Evolutionary conservation across 2,329 filamentous ascomycete genomes (phyloP), one percentile per base, ranked within the genome.

Genomic region (Colletotrichum incanum): DNA sequence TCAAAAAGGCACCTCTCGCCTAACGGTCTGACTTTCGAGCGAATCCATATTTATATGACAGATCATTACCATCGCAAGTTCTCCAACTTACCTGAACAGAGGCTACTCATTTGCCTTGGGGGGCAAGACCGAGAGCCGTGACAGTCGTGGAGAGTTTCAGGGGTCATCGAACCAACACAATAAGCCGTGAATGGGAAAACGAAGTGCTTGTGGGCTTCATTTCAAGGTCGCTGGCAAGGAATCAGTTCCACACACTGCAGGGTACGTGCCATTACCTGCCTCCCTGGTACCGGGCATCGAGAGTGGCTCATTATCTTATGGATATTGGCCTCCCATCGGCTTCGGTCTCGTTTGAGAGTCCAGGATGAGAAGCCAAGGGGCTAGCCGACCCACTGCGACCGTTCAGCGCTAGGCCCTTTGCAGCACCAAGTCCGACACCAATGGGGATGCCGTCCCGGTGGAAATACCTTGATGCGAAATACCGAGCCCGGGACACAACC

Each of bases 341-440:
- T 14, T 12, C 54, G 23, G 23, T 12, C 55, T 2, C 12, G 26
- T 11, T 12, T 14, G 26, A 23, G 39, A 12, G 5, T 14, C 26
- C 26, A 28, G 5, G 18, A 18, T 8, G 9, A 16, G 39, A 28
- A 31, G 23, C 37, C 5, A 39, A n/a, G 28, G 45, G 45, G 18
- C 34, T 45, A 18, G 31, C 37, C 11, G 60, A 52, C n/a, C 60
- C 47, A 20, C 34, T n/a, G 31, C n/a, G 12, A 49, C 4, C 18
- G 20, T 28, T 61, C 41, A 45, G 20, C 39, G 14, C 49, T 20
- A 26, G 14, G 12, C 60, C 60, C 14, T 63, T 63, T 63, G 18
- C 34, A 52, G 60, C 9, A 52, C 26, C 34, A 39, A 11, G 18
- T 50, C 59, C 59, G 59, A 34, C 14, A 5, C 23, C 5, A 50